Conservation (phyloP, 352 stramenopile species). For the Pythium brachiatum region DNA sequence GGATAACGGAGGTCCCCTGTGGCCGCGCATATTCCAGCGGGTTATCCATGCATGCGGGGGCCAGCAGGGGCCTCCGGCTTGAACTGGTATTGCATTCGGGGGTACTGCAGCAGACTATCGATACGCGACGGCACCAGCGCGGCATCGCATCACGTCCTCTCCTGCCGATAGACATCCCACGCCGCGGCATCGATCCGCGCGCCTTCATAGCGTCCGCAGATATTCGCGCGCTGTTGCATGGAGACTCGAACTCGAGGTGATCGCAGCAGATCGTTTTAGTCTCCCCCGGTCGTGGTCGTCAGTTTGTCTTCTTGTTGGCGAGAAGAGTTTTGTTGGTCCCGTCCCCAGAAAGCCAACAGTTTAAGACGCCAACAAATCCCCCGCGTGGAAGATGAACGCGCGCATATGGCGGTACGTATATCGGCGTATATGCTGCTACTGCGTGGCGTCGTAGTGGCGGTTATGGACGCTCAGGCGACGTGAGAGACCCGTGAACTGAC, state of each 20-base stretch:
- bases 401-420: conserved; percentile 12
- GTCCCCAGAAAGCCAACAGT: neutral
- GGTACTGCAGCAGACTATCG: neutral
- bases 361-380: conserved; percentile 2
- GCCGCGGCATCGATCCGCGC: neutral
- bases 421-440: too few species aligned
- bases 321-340: neutral
- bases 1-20: neutral
- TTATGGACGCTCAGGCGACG: too few species aligned
- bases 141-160: neutral
- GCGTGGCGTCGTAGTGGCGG: too few species aligned
- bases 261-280: neutral
- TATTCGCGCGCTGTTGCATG: neutral
- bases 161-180: too few species aligned
- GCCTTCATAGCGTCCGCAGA: neutral
- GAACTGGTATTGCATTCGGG: conserved; percentile 4
- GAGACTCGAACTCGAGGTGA: neutral
- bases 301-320: neutral
- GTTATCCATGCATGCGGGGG: conserved; percentile 4
- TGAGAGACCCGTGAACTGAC: neutral
- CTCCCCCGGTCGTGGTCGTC: neutral
- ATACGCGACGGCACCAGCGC: neutral
- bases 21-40: neutral
- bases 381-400: neutral
- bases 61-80: conserved; percentile 1